Conservation (phyloP, 2,329 filamentous ascomycete genomes). For the Hypoxylon sp. region DNA sequence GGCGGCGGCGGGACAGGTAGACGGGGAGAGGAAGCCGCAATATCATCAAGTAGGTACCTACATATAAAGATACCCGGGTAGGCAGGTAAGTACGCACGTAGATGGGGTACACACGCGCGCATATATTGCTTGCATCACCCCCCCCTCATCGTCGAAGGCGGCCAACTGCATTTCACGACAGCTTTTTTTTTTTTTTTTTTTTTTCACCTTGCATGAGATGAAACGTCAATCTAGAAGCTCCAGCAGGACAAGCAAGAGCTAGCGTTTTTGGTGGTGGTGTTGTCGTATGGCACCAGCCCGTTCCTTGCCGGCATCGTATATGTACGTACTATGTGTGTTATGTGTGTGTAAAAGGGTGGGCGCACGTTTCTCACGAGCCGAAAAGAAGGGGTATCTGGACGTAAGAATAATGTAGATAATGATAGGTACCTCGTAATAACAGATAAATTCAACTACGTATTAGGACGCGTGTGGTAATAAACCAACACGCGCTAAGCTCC, state of each 20-base stretch:
- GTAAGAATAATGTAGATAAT: too few species aligned
- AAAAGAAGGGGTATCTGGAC: slow-evolving; percentile 1
- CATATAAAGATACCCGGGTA: too few species aligned
- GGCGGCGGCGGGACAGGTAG: slow-evolving; percentile 7
- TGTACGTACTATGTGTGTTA: too few species aligned
- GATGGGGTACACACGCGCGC: not conserved
- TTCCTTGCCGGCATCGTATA: slow-evolving; percentile 35
- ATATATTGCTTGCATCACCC: not conserved
- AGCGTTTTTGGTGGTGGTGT: slow-evolving; percentile 19
- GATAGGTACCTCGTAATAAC: not conserved
- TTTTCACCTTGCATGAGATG: slow-evolving; percentile 43
- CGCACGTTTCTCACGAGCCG: slow-evolving; percentile 25
- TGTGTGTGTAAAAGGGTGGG: slow-evolving; percentile 7
- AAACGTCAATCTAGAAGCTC: slow-evolving; percentile 40
- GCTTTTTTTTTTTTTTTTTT: too few species aligned
- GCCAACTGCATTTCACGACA: slow-evolving; percentile 41
- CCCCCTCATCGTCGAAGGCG: slow-evolving; percentile 27
- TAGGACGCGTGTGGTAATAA: slow-evolving; percentile 27
- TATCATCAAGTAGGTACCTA: not conserved
- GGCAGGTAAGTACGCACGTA: not conserved
- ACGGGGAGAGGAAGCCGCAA: too few species aligned
- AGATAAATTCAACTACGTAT: not conserved
- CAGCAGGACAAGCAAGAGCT: not conserved
- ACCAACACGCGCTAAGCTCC: slow-evolving; percentile 29
- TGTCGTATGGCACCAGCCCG: slow-evolving; percentile 36